These are phyloP conservation scores for Lentinula boryana DNA, from an alignment of 768 basidiomycete genomes.

Conservation along the genomic window DNA sequence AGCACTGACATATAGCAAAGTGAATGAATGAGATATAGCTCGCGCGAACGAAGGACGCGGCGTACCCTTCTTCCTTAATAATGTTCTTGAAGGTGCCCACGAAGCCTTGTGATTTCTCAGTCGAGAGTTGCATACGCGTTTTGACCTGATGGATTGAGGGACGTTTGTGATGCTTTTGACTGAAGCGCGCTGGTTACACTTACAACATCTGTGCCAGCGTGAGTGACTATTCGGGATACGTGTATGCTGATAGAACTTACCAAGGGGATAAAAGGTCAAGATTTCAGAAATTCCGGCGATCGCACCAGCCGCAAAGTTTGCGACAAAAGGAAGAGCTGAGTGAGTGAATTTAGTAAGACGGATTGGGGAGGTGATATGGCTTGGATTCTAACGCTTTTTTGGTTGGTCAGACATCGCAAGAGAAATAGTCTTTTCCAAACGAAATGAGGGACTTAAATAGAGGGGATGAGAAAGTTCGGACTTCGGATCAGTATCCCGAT, in stretches of 20 bases:
- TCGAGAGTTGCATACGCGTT: constrained; percentile 97
- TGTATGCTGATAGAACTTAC: constrained; percentile 26
- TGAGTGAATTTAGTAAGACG: not conserved
- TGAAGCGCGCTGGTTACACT: constrained; percentile 22
- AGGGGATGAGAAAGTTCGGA: not conserved
- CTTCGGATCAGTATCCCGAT: not conserved
- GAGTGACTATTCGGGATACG: not conserved
- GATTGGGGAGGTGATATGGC: no score
- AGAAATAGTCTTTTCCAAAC: constrained; percentile 5
- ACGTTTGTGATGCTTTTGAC: constrained; percentile 6
- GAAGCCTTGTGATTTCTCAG: constrained; percentile 74
- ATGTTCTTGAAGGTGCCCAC: constrained; percentile 81
- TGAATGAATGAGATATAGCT: constrained; percentile 22
- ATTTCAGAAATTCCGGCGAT: constrained; percentile 90
- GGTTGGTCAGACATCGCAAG: constrained; percentile 13
- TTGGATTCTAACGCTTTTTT: constrained; percentile 24
- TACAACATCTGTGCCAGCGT: constrained; percentile 72
- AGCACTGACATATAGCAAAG: constrained; percentile 32
- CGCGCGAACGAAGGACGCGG: constrained; percentile 11
- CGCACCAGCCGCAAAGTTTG: constrained; percentile 92
- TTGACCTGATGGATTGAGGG: constrained; percentile 60
- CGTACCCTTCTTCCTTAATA: constrained; percentile 86
- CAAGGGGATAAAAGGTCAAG: constrained; percentile 84
- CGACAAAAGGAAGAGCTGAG: constrained; percentile 75
- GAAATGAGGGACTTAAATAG: constrained; percentile 6